Conservation (phyloP, 2,329 filamentous ascomycete species). For the Knoxdaviesia proteae region DNA sequence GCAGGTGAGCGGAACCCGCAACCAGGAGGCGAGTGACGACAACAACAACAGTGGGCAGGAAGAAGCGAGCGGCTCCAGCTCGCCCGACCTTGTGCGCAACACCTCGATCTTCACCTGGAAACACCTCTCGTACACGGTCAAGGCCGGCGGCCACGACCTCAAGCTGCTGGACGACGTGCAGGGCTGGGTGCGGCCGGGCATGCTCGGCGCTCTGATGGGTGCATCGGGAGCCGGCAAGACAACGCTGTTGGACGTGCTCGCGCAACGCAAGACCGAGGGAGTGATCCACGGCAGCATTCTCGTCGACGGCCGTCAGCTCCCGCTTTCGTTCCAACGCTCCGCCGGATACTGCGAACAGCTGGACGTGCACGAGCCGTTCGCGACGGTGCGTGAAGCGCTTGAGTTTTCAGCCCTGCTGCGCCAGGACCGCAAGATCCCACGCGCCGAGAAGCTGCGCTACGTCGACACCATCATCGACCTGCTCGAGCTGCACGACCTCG, state of each 20-base stretch:
- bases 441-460: conserved; percentile 51
- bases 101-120: conserved; percentile 57
- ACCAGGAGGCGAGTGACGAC: conserved; percentile 3
- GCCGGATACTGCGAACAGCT: conserved; percentile 68
- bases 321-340: conserved; percentile 57
- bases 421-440: conserved; percentile 42
- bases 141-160: conserved; percentile 33
- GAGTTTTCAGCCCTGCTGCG: conserved; percentile 51
- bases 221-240: conserved; percentile 71
- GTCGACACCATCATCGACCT: conserved; percentile 59
- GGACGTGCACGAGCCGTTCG: conserved; percentile 52
- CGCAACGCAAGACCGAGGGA: conserved; percentile 60
- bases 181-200: conserved; percentile 68
- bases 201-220: conserved; percentile 61
- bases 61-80: conserved; percentile 1
- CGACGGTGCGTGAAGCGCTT: conserved; percentile 58
- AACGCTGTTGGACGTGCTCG: conserved; percentile 63
- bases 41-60: conserved; percentile 10
- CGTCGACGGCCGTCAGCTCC: conserved; percentile 51
- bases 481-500: conserved; percentile 25
- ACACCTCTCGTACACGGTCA: conserved; percentile 48
- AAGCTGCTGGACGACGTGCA: conserved; percentile 59
- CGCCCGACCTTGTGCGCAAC: conserved; percentile 30
- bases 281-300: conserved; percentile 55
- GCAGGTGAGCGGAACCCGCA: conserved; percentile 7